Percentiles rank a stretch among this genome's conserved stretches.
Conservation (phyloP, 768 basidiomycete genomes). For the Phylloporus sp. region DNA sequence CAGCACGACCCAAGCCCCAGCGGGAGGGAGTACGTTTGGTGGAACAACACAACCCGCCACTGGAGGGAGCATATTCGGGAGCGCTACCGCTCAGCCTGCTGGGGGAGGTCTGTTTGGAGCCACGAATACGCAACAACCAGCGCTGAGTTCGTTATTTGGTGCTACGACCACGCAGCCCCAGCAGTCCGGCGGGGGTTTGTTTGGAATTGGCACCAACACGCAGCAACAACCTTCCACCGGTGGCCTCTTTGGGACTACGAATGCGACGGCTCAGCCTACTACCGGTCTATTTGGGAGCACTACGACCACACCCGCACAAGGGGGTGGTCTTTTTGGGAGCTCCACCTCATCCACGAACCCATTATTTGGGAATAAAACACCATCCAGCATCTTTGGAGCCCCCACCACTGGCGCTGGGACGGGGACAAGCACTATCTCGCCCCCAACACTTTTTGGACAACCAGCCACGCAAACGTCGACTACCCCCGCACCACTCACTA, state of each 20-base stretch:
- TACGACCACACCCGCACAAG: slow-evolving; percentile 12
- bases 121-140: slow-evolving; percentile 12
- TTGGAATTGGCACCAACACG: slow-evolving; percentile 11
- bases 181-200: slow-evolving; percentile 18
- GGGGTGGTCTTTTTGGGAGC: slow-evolving; percentile 27
- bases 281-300: slow-evolving; percentile 27
- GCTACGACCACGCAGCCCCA: slow-evolving; percentile 16
- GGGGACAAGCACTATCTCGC: slow-evolving; percentile 11
- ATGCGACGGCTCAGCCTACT: slow-evolving; percentile 14
- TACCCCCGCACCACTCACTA: slow-evolving; percentile 11
- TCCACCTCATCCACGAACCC: slow-evolving; percentile 25
- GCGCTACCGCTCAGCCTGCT: slow-evolving; percentile 19
- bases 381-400: slow-evolving; percentile 26
- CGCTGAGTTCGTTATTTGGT: slow-evolving; percentile 21
- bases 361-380: slow-evolving; percentile 34
- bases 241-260: slow-evolving; percentile 25
- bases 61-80: slow-evolving; percentile 21
- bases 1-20: neutral
- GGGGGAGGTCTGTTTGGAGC: slow-evolving; percentile 24
- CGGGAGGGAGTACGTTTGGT: slow-evolving; percentile 21
- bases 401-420: slow-evolving; percentile 22
- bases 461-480: slow-evolving; percentile 13
- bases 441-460: slow-evolving; percentile 32
- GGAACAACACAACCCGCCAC: slow-evolving; percentile 15
- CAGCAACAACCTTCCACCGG: slow-evolving; percentile 21